A percentile compares a stretch with the other conserved stretches of the same genome.
Conservation (phyloP, 495 filamentous ascomycete genomes). For the Melanomma pulvis-pyrius region DNA sequence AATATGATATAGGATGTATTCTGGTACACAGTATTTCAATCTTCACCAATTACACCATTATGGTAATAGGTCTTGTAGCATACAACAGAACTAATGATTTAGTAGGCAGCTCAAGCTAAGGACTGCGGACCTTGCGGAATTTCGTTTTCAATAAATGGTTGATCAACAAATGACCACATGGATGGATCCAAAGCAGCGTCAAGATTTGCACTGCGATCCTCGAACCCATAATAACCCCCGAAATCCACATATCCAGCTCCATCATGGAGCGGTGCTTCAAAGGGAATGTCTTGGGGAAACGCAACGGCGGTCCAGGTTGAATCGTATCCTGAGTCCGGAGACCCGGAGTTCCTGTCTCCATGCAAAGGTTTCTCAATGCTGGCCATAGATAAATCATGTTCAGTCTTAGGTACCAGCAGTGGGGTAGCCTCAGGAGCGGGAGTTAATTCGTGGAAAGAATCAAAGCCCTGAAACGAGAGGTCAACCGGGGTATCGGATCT, state of each 20-base stretch:
- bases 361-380: background rate
- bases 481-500: background rate
- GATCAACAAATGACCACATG: background rate
- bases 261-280: background rate
- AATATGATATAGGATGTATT: too few species aligned
- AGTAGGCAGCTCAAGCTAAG: background rate
- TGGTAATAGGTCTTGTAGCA: too few species aligned
- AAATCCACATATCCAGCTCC: background rate
- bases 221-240: background rate
- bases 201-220: background rate
- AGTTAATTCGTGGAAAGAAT: background rate
- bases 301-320: background rate
- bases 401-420: background rate
- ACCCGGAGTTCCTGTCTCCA: background rate
- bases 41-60: too few species aligned
- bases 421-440: background rate
- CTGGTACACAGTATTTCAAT: too few species aligned
- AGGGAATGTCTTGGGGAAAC: background rate
- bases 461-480: background rate
- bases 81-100: too few species aligned
- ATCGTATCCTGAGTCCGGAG: constrained; percentile 3
- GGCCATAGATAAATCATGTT: background rate
- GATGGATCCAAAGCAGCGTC: background rate
- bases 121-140: background rate
- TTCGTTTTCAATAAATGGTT: background rate